These are phyloP conservation scores for Castanopsis chinensis DNA, from an alignment of 306 rosid genomes.

Conservation along the genomic window DNA sequence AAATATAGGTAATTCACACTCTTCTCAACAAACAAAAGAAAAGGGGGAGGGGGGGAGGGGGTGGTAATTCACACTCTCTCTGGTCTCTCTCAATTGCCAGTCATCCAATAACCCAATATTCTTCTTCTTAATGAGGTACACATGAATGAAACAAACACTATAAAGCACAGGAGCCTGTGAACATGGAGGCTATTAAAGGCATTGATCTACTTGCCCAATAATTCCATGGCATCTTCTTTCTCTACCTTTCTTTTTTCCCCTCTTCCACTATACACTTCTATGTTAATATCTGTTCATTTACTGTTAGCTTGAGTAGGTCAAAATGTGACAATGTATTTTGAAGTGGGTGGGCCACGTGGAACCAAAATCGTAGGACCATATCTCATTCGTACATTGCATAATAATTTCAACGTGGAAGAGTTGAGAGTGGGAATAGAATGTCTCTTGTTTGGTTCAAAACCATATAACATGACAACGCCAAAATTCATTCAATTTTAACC, in stretches of 20 bases:
- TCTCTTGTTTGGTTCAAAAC: slow-evolving; percentile 7
- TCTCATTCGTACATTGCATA: slow-evolving; percentile 13
- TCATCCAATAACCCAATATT: slow-evolving; percentile 26
- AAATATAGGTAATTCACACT: not conserved
- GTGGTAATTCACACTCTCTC: not conserved
- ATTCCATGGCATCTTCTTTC: slow-evolving; percentile 66
- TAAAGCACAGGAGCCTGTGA: slow-evolving; percentile 39
- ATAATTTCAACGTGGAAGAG: not conserved
- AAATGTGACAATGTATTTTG: slow-evolving; percentile 20
- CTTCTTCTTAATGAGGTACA: slow-evolving; percentile 27
- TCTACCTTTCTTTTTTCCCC: slow-evolving; percentile 46
- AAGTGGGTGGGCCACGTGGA: slow-evolving; percentile 35
- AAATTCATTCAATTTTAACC: slow-evolving; percentile 27
- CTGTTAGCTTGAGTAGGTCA: slow-evolving; percentile 30
- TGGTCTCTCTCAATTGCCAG: not conserved
- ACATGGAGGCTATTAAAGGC: slow-evolving; percentile 21
- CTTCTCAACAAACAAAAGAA: not conserved
- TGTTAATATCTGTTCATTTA: slow-evolving; percentile 17
- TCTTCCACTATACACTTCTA: slow-evolving; percentile 32
- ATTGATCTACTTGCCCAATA: slow-evolving; percentile 35
- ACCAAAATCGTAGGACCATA: slow-evolving; percentile 26
- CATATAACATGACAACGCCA: not conserved
- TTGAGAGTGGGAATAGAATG: slow-evolving; percentile 2
- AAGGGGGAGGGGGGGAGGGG: too few species aligned
- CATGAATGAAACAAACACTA: not conserved